A percentile compares a stretch with the other conserved stretches of the same genome.
Evolutionary conservation across 164 flowering plant species (phyloP).

Genomic region (Pachysandra terminalis): DNA sequence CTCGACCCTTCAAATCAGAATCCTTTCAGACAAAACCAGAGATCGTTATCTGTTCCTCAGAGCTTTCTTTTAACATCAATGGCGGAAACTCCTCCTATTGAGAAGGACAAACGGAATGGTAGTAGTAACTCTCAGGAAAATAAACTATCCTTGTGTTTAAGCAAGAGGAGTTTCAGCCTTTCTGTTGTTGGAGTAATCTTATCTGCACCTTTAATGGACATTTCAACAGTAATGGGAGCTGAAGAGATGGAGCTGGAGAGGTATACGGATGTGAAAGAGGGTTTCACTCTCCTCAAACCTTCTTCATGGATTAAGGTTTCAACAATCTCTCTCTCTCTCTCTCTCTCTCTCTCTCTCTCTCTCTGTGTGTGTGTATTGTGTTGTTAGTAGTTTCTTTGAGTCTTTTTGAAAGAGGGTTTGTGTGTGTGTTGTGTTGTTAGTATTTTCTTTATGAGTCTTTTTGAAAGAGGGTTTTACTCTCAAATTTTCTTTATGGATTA

Average conservation of each 20-base stretch:
- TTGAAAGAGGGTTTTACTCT: constrained; percentile 76
- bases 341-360: neutral
- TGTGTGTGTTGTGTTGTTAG: no score
- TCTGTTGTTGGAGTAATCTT: constrained; percentile 24
- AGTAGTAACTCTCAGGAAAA: neutral
- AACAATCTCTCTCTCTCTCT: neutral
- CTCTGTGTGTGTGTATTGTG: no score
- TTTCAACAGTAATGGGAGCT: constrained; percentile 5
- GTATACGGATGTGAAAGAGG: constrained; percentile 64
- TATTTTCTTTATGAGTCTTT: no score
- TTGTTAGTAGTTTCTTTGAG: neutral
- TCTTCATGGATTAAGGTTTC: constrained; percentile 62
- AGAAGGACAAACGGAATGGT: neutral
- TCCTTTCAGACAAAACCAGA: neutral
- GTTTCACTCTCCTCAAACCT: constrained; percentile 88
- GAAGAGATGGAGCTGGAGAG: constrained; percentile 39
- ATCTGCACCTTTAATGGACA: constrained; percentile 8
- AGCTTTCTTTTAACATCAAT: neutral
- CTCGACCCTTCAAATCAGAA: neutral
- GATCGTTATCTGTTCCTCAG: neutral
- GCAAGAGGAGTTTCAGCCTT: constrained; percentile 26
- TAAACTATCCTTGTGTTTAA: constrained; percentile 2
- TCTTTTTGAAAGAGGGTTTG: no score
- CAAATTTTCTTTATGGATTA: constrained; percentile 62
- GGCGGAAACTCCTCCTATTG: neutral